Conservation (phyloP, 495 filamentous ascomycete genomes). For the Achaetomiella virescens region DNA sequence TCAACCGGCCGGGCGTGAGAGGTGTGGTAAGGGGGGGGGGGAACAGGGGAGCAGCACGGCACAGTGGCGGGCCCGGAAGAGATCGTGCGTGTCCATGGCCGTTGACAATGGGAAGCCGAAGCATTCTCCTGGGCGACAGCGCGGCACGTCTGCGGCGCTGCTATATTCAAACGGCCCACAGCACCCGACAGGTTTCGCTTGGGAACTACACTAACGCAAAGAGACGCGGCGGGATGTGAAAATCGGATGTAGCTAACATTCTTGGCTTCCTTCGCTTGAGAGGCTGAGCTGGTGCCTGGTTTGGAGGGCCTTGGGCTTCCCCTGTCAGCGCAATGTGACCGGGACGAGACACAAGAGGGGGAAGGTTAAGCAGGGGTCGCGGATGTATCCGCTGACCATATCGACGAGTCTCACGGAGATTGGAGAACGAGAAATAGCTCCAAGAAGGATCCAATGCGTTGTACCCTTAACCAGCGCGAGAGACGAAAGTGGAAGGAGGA, state of each 20-base stretch:
- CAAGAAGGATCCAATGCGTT: no score
- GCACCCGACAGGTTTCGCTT: constrained; percentile 11
- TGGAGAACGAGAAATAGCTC: no score
- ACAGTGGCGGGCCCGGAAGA: constrained; percentile 7
- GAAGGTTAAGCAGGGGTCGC: no score
- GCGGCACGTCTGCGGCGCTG: constrained; percentile 37
- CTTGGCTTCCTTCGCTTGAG: constrained; percentile 24
- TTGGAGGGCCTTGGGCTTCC: constrained; percentile 21
- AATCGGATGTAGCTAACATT: constrained; percentile 14
- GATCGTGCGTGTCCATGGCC: constrained; percentile 4
- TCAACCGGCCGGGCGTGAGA: constrained; percentile 18
- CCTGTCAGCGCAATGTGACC: constrained; percentile 21
- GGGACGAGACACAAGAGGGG: neutral
- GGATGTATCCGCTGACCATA: no score
- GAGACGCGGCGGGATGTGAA: constrained; percentile 23
- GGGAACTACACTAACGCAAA: constrained; percentile 19
- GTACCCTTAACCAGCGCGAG: no score
- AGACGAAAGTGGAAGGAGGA: no score
- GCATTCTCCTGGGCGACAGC: constrained; percentile 18
- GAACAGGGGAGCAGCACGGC: constrained; percentile 18
- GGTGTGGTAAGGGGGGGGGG: constrained; percentile 19
- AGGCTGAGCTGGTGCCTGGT: constrained; percentile 20
- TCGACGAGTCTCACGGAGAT: no score
- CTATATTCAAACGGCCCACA: constrained; percentile 40
- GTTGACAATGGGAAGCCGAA: constrained; percentile 9